Conservation (phyloP, 306 rosid species). For the Prunus dulcis region DNA sequence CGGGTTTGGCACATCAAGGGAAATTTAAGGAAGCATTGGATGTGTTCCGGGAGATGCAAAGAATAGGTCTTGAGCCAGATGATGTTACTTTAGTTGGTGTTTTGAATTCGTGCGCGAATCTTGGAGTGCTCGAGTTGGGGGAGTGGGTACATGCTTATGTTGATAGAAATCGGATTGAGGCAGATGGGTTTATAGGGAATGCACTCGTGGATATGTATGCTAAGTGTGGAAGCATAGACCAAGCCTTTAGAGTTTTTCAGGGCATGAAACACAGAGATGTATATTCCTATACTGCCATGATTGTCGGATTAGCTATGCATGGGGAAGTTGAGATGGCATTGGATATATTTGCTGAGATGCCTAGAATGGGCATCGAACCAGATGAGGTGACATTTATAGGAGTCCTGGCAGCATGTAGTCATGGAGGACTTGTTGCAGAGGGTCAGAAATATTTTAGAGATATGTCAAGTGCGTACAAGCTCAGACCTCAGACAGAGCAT, state of each 20-base stretch:
- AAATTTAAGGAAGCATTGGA: slow-evolving; percentile 31
- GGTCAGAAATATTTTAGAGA: slow-evolving; percentile 34
- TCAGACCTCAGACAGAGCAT: slow-evolving; percentile 36
- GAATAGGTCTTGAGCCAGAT: slow-evolving; percentile 29
- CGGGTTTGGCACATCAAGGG: slow-evolving; percentile 34
- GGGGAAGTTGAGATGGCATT: slow-evolving; percentile 37
- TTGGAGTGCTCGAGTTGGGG: slow-evolving; percentile 41
- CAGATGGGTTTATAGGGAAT: slow-evolving; percentile 40
- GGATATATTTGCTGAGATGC: slow-evolving; percentile 29
- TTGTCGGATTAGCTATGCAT: slow-evolving; percentile 42
- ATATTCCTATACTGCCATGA: slow-evolving; percentile 38
- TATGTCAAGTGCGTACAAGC: slow-evolving; percentile 29
- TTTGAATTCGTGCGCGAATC: slow-evolving; percentile 39
- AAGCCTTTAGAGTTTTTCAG: slow-evolving; percentile 30
- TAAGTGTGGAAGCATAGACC: slow-evolving; percentile 43
- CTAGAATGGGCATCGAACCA: slow-evolving; percentile 26
- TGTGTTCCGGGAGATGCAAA: slow-evolving; percentile 34
- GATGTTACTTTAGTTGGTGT: slow-evolving; percentile 39
- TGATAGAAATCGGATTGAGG: slow-evolving; percentile 24
- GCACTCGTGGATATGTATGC: slow-evolving; percentile 47
- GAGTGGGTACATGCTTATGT: slow-evolving; percentile 44
- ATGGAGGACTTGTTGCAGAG: slow-evolving; percentile 40
- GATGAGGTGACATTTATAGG: slow-evolving; percentile 46
- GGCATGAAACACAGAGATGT: slow-evolving; percentile 35
- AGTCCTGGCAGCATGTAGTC: slow-evolving; percentile 40